phyloP scores from a whole-genome alignment of 805 yeast species.

The Kodamaea fukazawae region DNA sequence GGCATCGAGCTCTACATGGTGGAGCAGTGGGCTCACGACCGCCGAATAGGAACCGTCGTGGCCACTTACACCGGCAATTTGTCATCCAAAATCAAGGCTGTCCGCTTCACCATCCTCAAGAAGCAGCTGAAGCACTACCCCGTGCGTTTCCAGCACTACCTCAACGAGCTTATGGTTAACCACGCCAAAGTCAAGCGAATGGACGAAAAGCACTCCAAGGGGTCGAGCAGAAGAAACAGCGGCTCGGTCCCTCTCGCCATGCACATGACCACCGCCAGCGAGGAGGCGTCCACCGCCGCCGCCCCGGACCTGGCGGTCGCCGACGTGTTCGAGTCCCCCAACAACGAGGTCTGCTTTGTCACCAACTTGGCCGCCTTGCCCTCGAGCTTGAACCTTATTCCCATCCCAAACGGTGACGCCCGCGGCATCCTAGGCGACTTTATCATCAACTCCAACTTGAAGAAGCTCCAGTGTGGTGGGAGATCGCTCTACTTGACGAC shows the following conservation, averaged over 20 bases:
- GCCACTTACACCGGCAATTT: conserved; percentile 85
- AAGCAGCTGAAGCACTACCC: conserved; percentile 49
- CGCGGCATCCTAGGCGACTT: conserved; percentile 54
- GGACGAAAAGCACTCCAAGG: conserved; percentile 16
- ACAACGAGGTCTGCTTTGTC: conserved; percentile 53
- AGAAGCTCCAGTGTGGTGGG: conserved; percentile 79
- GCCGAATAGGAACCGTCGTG: conserved; percentile 65
- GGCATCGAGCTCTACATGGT: conserved; percentile 92
- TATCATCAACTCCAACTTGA: conserved; percentile 71
- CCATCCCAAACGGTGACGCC: conserved; percentile 60
- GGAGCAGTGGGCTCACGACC: conserved; percentile 88
- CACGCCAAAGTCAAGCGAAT: conserved; percentile 65
- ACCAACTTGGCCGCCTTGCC: conserved; percentile 83
- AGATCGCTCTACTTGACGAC: conserved; percentile 71
- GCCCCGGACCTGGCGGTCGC: not conserved
- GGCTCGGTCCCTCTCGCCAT: not conserved
- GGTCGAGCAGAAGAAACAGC: conserved; percentile 6
- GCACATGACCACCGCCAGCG: not conserved
- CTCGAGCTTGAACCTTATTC: conserved; percentile 66
- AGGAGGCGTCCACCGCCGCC: not conserved
- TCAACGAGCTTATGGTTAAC: conserved; percentile 62
- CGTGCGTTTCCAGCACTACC: conserved; percentile 51
- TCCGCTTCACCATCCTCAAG: conserved; percentile 53
- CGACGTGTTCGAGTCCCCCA: conserved; percentile 3
- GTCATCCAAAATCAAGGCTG: conserved; percentile 58